Percentiles rank a stretch among this genome's conserved stretches.
Conservation (phyloP, 768 basidiomycete genomes). For the Suillus occidentalis region DNA sequence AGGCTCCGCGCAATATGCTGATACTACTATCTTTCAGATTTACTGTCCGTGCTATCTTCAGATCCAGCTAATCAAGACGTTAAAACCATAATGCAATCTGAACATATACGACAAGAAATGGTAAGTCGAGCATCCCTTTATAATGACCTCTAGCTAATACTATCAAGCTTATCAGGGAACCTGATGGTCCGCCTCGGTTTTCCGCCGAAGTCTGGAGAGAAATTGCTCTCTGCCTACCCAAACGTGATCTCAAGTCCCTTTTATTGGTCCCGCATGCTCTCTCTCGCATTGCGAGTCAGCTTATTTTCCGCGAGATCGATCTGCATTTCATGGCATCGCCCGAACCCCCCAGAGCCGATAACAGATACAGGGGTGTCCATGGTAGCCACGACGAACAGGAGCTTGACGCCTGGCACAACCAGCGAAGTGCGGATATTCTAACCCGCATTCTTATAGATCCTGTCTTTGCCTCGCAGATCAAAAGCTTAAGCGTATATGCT, state of each 20-base stretch:
- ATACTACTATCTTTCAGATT: constrained; percentile 40
- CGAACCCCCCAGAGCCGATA: constrained; percentile 23
- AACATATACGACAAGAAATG: constrained; percentile 53
- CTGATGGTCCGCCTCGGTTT: constrained; percentile 47
- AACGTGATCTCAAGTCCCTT: constrained; percentile 63
- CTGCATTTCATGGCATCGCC: constrained; percentile 52
- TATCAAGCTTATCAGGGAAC: constrained; percentile 33
- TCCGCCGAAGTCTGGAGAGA: constrained; percentile 71
- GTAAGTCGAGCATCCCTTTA: constrained; percentile 31
- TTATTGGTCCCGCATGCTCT: constrained; percentile 64
- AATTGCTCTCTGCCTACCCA: constrained; percentile 60
- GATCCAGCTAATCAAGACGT: constrained; percentile 75
- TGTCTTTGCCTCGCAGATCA: constrained; percentile 56
- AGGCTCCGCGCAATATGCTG: not conserved
- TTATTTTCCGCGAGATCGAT: constrained; percentile 61
- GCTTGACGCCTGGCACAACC: constrained; percentile 48
- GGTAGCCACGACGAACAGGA: constrained; percentile 28
- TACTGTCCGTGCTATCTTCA: constrained; percentile 59
- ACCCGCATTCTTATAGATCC: constrained; percentile 63
- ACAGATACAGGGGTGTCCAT: not conserved
- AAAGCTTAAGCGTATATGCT: constrained; percentile 60
- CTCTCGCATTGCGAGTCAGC: constrained; percentile 66
- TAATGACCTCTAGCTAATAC: constrained; percentile 4
- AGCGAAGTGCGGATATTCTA: constrained; percentile 70
- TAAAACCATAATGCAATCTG: constrained; percentile 56